phyloP scores from a whole-genome alignment of 2,329 filamentous ascomycete species.

The Tolypocladium sp. region DNA sequence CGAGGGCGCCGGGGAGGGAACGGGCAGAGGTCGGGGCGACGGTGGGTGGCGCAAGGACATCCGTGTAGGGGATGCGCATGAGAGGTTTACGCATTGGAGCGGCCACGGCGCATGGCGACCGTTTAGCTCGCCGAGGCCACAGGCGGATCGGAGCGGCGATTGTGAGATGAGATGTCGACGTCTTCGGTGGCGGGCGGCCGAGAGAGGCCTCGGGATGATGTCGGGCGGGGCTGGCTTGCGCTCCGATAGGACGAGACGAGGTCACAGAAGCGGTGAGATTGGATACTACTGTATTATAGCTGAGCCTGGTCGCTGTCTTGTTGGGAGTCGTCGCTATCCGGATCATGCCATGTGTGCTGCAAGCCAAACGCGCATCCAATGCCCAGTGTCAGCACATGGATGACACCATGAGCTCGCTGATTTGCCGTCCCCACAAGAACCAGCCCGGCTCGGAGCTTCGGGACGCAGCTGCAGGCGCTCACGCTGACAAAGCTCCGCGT shows the following conservation, averaged over 20 bases:
- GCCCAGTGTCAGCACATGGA: neutral
- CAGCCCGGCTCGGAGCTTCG: neutral
- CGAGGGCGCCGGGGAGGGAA: slow-evolving; percentile 62
- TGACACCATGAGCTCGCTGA: neutral
- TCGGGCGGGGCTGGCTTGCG: neutral
- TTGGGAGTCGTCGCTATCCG: neutral
- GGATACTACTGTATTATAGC: too few species aligned
- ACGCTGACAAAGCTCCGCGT: neutral
- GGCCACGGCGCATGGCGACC: slow-evolving; percentile 9
- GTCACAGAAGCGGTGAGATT: neutral
- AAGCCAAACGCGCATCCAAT: neutral
- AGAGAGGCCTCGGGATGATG: neutral
- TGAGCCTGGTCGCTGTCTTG: neutral
- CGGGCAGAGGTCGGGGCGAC: slow-evolving; percentile 66
- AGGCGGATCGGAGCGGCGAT: neutral
- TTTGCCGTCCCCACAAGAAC: neutral
- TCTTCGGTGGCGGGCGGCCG: neutral
- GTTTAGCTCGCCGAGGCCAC: slow-evolving; percentile 15
- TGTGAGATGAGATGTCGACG: neutral
- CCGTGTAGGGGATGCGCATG: slow-evolving; percentile 86
- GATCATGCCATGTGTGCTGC: neutral
- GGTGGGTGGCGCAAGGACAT: slow-evolving; percentile 64
- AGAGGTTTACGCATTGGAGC: slow-evolving; percentile 56
- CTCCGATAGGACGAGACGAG: neutral
- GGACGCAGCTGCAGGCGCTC: neutral